These are phyloP conservation scores for Aspergillus aculeatinus DNA, from an alignment of 2,329 filamentous ascomycete species.

Conservation along the genomic window DNA sequence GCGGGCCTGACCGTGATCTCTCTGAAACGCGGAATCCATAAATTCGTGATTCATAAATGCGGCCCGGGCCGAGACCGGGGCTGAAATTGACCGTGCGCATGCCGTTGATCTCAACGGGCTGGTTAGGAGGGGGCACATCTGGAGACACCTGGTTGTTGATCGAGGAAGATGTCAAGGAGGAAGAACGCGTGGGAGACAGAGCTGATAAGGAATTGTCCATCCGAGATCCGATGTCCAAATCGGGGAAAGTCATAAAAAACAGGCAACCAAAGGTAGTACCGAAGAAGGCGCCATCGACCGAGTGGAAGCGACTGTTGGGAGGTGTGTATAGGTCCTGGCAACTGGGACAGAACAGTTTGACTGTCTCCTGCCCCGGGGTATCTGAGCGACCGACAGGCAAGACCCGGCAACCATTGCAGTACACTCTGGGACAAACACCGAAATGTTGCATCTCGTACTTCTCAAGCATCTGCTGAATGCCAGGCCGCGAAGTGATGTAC, in stretches of 20 bases:
- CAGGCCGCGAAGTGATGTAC: conserved; percentile 93
- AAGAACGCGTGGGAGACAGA: conserved; percentile 30
- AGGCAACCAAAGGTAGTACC: conserved; percentile 95
- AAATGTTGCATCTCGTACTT: conserved; percentile 98
- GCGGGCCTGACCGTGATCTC: conserved; percentile 79
- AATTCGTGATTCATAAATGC: conserved; percentile 91
- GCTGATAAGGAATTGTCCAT: conserved; percentile 50
- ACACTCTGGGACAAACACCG: conserved; percentile 88
- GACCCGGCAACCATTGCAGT: conserved; percentile 86
- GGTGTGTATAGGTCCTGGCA: conserved; percentile 97
- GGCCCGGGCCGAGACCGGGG: conserved; percentile 75
- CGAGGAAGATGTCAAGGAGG: conserved; percentile 27
- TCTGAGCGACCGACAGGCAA: conserved; percentile 92
- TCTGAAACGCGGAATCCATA: conserved; percentile 96
- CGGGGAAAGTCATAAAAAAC: conserved; percentile 97
- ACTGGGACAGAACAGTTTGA: conserved; percentile 96
- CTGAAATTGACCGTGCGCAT: conserved; percentile 83
- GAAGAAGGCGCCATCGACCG: conserved; percentile 96
- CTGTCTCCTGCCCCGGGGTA: conserved; percentile 92
- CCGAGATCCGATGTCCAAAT: conserved; percentile 78
- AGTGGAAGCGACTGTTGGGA: conserved; percentile 95
- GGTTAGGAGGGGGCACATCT: conserved; percentile 42
- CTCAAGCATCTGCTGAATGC: conserved; percentile 98
- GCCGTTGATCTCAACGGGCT: conserved; percentile 70
- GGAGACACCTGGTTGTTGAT: conserved; percentile 29